A percentile compares a stretch with the other conserved stretches of the same genome.
These are phyloP conservation scores for Hydrangea macrophylla DNA, from an alignment of 148 eudicot species.

Conservation along the genomic window DNA sequence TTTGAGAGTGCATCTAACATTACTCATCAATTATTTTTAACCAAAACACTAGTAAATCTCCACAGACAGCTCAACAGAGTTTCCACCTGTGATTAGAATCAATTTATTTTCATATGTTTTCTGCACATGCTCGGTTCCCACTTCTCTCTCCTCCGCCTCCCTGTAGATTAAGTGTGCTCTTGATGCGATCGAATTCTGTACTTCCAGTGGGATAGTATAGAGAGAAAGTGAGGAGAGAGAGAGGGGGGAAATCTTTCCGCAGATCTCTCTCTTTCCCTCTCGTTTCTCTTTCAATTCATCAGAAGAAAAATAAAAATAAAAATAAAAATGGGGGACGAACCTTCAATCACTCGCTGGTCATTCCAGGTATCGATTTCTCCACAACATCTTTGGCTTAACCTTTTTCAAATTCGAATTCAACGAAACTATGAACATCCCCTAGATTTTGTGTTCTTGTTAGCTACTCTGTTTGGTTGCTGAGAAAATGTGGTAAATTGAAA, in stretches of 20 bases:
- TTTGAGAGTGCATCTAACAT: too few relatives aligned
- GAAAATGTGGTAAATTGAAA: not conserved
- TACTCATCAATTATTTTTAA: too few relatives aligned
- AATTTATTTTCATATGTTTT: not conserved
- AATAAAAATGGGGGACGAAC: slow-evolving; percentile 71
- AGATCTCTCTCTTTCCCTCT: slow-evolving; percentile 13
- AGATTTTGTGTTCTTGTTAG: not conserved
- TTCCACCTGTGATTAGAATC: not conserved
- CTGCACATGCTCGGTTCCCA: not conserved
- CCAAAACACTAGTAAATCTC: too few relatives aligned
- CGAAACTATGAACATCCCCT: not conserved
- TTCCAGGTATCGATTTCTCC: slow-evolving; percentile 46
- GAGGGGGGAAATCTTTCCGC: not conserved
- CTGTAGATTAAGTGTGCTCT: not conserved
- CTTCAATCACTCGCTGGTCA: slow-evolving; percentile 70
- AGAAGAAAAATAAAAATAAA: too few relatives aligned
- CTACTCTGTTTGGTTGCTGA: not conserved
- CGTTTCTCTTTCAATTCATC: not conserved
- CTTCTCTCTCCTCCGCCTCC: not conserved
- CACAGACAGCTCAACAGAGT: not conserved
- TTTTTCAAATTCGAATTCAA: not conserved
- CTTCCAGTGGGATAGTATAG: not conserved
- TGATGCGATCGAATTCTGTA: not conserved
- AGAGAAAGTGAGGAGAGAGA: not conserved
- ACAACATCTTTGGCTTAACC: not conserved